Percentiles rank a stretch among this genome's conserved stretches.
Conservation (phyloP, 208 protist species). For the Borovskyia barvae region DNA sequence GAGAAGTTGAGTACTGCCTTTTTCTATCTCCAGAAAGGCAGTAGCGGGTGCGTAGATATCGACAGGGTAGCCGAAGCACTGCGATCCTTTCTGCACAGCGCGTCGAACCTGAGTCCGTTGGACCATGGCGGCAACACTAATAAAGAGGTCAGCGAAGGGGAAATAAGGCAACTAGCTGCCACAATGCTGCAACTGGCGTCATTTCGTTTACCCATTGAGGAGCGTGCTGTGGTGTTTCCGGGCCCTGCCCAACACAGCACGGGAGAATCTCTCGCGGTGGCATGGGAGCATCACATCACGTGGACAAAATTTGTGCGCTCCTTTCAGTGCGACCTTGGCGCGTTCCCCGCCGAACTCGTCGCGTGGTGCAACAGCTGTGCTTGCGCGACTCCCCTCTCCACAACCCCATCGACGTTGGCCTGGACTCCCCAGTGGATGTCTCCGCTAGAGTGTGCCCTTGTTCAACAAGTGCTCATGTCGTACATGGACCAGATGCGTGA, state of each 20-base stretch:
- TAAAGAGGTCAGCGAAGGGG: no score
- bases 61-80: constrained; percentile 13
- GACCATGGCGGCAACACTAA: no score
- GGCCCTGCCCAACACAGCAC: no score
- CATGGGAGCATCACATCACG: constrained; percentile 1
- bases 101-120: no score
- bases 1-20: constrained; percentile 15
- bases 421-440: constrained; percentile 21
- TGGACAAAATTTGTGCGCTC: constrained; percentile 23
- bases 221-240: no score
- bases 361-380: constrained; percentile 19
- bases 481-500: constrained; percentile 3
- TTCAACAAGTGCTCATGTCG: constrained; percentile 15
- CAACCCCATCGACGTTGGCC: background rate
- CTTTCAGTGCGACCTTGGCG: constrained; percentile 27
- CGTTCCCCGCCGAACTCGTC: constrained; percentile 30
- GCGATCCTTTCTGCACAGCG: constrained; percentile 1
- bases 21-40: constrained; percentile 5
- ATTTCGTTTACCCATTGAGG: no score
- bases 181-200: background rate
- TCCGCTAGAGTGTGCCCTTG: constrained; percentile 20
- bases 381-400: background rate
- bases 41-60: constrained; percentile 5
- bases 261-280: background rate
- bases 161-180: no score